Conservation (phyloP, 768 basidiomycete genomes). For the Baorangia bicolor region DNA sequence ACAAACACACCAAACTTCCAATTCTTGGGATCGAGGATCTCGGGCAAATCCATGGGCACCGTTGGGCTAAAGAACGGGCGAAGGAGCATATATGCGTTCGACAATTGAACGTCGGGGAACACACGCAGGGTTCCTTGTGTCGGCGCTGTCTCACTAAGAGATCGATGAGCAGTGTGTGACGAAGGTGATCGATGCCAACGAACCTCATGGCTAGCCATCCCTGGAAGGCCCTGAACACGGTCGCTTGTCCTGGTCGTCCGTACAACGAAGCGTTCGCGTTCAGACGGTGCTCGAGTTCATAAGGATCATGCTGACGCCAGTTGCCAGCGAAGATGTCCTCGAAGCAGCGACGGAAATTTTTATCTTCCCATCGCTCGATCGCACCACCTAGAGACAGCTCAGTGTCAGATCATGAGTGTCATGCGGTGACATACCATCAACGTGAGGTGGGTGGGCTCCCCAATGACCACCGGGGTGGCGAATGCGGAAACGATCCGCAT, state of each 20-base stretch:
- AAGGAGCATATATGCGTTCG: constrained; percentile 70
- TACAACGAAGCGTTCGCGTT: constrained; percentile 64
- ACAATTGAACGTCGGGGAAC: constrained; percentile 64
- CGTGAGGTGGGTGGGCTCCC: constrained; percentile 51
- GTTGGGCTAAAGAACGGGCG: constrained; percentile 71
- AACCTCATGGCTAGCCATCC: constrained; percentile 74
- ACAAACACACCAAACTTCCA: constrained; percentile 47
- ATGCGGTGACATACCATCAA: constrained; percentile 44
- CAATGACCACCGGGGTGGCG: constrained; percentile 63
- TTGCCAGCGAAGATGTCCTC: constrained; percentile 56
- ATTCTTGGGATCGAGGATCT: constrained; percentile 47
- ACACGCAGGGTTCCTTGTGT: constrained; percentile 67
- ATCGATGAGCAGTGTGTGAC: not conserved
- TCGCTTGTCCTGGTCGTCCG: constrained; percentile 52
- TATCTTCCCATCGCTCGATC: constrained; percentile 75
- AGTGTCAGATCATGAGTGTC: not conserved
- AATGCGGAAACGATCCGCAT: constrained; percentile 74
- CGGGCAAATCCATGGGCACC: constrained; percentile 38
- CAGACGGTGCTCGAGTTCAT: constrained; percentile 56
- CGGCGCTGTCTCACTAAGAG: constrained; percentile 57
- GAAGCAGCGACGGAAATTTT: constrained; percentile 56
- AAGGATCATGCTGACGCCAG: constrained; percentile 67
- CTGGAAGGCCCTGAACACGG: constrained; percentile 63
- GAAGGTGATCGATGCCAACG: constrained; percentile 1
- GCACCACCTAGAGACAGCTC: constrained; percentile 48